Base-by-base conservation (phyloP, 1,284 basidiomycete species). In the Singerocomus inundabilis region DNA sequence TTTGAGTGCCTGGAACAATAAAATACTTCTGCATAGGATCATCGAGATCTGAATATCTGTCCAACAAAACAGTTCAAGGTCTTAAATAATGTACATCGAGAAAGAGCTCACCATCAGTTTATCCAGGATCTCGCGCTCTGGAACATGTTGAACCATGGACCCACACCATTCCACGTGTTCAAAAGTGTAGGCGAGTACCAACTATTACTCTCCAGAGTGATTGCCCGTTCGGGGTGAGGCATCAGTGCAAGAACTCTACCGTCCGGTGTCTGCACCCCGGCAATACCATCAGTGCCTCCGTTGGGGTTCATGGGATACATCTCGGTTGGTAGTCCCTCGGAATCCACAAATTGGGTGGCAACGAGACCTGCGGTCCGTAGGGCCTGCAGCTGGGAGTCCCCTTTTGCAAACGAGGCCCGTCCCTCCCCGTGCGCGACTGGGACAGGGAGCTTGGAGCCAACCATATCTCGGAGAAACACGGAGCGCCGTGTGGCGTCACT, bases 361-460 rank as follows among this genome's bases (percentile, higher is more conserved):
- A 89, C 75, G 29, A 90, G 73, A 1, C 81, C 80, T 18, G 70
- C 62, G 8, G 64, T 57, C 52, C 78, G 73, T 51, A 91, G 67
- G 7, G 65, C 60, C 4, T 70, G 64, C 36, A 71, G 61, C 39
- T 78, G 64, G 35, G 56, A 72, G 10, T 69, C 73, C 4, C 69
- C 70, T 6, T 63, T 61, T 6, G 64, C 62, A 68, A 96, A 98
- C 4, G 83, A 78, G 1, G 82, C 91, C 35, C 94, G 81, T 36
- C 96, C 96, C 71, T 99, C 97, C 16, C 96, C 96, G 67, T 99
- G 96, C 0, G 97, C 96, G 45, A 98, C 88, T 15, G 93, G 91
- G 21, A 98, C 89, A 9, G 97, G 96, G 8, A 99, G 70, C 58
- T 81, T 82, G 8, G 91, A 89, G 18, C 91, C 92, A 13, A 72